A percentile compares a stretch with the other conserved stretches of the same genome.
phyloP scores from a whole-genome alignment of 345 rosid genomes.

The Pseudoturritis turrita region DNA sequence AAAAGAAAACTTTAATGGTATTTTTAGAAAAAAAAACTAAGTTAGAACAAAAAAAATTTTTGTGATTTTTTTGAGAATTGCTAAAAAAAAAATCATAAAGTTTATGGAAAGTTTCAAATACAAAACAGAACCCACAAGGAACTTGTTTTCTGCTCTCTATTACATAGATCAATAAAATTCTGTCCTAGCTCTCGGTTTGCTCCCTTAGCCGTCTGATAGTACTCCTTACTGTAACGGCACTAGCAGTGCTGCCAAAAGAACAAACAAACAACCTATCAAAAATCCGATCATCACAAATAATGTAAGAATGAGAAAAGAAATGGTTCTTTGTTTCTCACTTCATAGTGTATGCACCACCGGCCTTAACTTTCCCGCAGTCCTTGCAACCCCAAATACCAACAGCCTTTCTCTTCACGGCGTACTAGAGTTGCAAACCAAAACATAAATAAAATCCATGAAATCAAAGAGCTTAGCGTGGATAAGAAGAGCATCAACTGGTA shows the following conservation, averaged over 20 bases:
- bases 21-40: too few species aligned
- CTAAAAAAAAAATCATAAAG: too few species aligned
- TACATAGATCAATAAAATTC: too few species aligned
- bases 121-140: too few species aligned
- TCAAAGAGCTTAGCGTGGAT: too few species aligned
- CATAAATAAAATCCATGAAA: background rate
- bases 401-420: constrained; percentile 66
- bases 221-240: constrained; percentile 79
- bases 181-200: constrained; percentile 70
- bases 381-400: constrained; percentile 92
- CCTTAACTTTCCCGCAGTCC: constrained; percentile 80
- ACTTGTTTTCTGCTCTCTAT: too few species aligned
- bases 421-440: constrained; percentile 33
- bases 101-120: too few species aligned
- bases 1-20: too few species aligned
- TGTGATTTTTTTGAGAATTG: too few species aligned
- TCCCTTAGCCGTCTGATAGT: constrained; percentile 80
- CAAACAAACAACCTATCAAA: background rate
- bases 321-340: constrained; percentile 38
- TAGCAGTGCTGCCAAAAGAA: constrained; percentile 51
- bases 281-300: background rate
- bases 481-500: too few species aligned
- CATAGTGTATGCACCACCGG: constrained; percentile 83
- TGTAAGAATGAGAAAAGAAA: background rate
- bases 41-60: too few species aligned